phyloP scores from a whole-genome alignment of 83 land plant species.

The Larix sibirica region DNA sequence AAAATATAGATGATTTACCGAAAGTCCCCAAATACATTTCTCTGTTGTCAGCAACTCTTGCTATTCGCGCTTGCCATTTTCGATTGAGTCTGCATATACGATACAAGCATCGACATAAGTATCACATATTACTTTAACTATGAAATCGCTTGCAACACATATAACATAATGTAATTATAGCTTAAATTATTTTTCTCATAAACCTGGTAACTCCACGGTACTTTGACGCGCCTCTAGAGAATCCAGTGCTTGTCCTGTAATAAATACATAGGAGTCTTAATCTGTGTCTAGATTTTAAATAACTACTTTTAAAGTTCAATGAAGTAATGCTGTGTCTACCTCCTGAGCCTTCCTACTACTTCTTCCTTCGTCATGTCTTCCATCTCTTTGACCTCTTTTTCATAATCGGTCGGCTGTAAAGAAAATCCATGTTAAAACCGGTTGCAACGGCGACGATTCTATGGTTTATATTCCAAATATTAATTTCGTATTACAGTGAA shows the following conservation, averaged over 20 bases:
- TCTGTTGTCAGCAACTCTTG: not conserved
- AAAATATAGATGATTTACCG: not conserved
- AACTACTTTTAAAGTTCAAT: not conserved
- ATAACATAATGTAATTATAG: not conserved
- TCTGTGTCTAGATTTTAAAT: not conserved
- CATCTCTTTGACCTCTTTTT: not conserved
- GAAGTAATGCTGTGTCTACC: not conserved
- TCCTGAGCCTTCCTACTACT: not conserved
- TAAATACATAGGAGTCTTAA: no score
- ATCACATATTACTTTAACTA: not conserved
- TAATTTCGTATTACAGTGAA: not conserved
- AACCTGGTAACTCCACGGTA: slow-evolving; percentile 13
- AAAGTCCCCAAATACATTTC: not conserved
- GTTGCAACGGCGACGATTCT: no score
- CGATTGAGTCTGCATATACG: not conserved
- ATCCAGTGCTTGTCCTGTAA: not conserved
- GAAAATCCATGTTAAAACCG: no score
- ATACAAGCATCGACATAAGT: not conserved
- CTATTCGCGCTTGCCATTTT: not conserved
- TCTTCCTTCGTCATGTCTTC: not conserved
- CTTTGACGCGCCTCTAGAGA: not conserved
- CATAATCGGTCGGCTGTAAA: not conserved
- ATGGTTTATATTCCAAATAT: no score
- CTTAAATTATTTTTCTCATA: not conserved
- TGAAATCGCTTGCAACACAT: not conserved